A percentile compares a stretch with the other conserved stretches of the same genome.
These are phyloP conservation scores for Phallus indusiatus DNA, from an alignment of 768 basidiomycete genomes.

Conservation along the genomic window DNA sequence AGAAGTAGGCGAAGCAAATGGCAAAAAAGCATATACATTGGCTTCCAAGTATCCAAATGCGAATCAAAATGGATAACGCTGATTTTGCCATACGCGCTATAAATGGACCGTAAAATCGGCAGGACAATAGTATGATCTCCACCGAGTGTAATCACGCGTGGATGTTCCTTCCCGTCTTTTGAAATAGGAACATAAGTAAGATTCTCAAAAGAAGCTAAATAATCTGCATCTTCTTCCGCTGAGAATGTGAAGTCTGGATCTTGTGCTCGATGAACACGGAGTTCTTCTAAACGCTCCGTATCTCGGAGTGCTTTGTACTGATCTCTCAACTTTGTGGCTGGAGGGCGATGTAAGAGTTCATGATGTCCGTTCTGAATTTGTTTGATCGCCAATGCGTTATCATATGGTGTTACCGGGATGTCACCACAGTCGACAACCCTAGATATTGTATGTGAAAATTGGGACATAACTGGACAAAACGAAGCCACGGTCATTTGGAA, in stretches of 20 bases:
- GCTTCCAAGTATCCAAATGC: constrained; percentile 37
- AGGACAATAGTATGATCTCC: constrained; percentile 83
- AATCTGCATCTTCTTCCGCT: constrained; percentile 1
- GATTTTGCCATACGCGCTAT: constrained; percentile 70
- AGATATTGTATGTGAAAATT: not conserved
- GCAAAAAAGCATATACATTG: not conserved
- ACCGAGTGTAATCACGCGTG: constrained; percentile 73
- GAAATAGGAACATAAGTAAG: constrained; percentile 52
- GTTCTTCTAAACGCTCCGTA: constrained; percentile 4
- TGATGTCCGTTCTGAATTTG: constrained; percentile 72
- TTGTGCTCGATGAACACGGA: not conserved
- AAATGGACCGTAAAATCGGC: constrained; percentile 58
- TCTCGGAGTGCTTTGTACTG: constrained; percentile 6
- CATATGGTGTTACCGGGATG: constrained; percentile 71
- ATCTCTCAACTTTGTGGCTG: constrained; percentile 42
- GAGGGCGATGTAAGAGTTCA: constrained; percentile 51
- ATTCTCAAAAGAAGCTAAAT: constrained; percentile 36
- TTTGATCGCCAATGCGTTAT: constrained; percentile 61
- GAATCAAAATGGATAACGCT: constrained; percentile 85
- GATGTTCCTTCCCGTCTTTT: constrained; percentile 64
- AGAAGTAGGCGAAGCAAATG: constrained; percentile 34
- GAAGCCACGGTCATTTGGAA: not conserved
- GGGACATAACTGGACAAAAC: too few species aligned
- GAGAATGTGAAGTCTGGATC: constrained; percentile 4
- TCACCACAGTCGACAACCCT: constrained; percentile 66